phyloP scores from a whole-genome alignment of 305 asterid genomes.

The Fraxinus paxiana region DNA sequence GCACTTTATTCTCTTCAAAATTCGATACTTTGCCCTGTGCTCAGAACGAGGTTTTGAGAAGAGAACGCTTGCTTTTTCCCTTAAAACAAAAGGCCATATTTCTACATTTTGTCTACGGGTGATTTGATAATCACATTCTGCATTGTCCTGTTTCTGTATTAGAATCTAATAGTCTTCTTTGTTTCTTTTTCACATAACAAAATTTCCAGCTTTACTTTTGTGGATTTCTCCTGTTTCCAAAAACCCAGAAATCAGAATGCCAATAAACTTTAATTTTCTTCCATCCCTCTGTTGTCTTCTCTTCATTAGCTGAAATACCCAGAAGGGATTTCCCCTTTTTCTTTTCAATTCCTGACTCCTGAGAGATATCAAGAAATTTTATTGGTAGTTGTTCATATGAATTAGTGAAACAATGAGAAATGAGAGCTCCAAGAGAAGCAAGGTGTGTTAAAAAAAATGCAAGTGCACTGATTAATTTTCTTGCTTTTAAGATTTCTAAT shows the following conservation, averaged over 20 bases:
- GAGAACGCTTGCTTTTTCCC: conserved; percentile 19
- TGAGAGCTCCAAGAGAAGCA: conserved; percentile 74
- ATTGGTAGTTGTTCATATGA: conserved; percentile 32
- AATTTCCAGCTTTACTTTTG: conserved; percentile 6
- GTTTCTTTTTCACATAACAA: conserved; percentile 19
- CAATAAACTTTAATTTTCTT: conserved; percentile 31
- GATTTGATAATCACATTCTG: conserved; percentile 28
- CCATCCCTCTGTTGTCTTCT: conserved; percentile 17
- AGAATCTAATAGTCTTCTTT: conserved; percentile 34
- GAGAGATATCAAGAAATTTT: conserved; percentile 18
- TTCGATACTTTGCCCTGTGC: conserved; percentile 64
- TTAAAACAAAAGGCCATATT: conserved; percentile 25
- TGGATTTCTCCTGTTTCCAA: neutral
- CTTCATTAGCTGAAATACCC: conserved; percentile 25
- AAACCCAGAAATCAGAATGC: conserved; percentile 29
- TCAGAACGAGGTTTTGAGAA: conserved; percentile 56
- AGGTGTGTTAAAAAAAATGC: conserved; percentile 36
- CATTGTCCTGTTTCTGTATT: conserved; percentile 48
- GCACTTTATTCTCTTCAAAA: conserved; percentile 84
- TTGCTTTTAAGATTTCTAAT: conserved; percentile 25
- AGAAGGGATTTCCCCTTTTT: neutral
- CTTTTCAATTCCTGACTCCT: conserved; percentile 1
- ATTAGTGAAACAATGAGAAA: conserved; percentile 84
- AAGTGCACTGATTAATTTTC: conserved; percentile 33
- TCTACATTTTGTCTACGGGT: conserved; percentile 25